Evolutionary conservation across 202 grass and related monocot species (phyloP), one percentile per base, ranked within the genome.

Genomic region (Bolboschoenoplectus hybrid): DNA sequence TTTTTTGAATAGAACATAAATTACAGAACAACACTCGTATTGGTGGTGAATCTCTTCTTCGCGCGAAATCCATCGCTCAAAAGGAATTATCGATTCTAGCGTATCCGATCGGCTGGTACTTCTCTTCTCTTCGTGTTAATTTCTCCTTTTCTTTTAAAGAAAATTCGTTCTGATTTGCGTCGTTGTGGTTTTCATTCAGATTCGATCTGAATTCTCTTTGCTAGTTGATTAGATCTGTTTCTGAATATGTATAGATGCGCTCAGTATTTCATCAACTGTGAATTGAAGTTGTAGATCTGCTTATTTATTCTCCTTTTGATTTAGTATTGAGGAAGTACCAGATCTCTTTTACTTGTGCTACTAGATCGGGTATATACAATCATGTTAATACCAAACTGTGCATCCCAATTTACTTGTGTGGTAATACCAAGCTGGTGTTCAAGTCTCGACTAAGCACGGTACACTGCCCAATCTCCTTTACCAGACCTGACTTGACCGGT

Each of bases 21-120:
- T 26, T 26, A 26, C 6, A 61, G 6, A 7, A 61, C 16, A 0
- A 61, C 26, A 68, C 50, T 57, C 35, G 4, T 40, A 36, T 60
- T 38, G 14, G 12, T 41, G 36, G 7, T n/a, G 16, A 43, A 43
- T 9, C 14, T n/a, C 53, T 57, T 16, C 19, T 47, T 76, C 10
- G 47, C 72, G 9, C 19, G 26, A 49, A 82, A 82, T 49, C 43
- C 17, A 68, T 82, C 79, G 16, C 53, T 62, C 35, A 39, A 36
- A 41, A 67, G 51, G 26, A 81, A 38, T 83, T 83, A 12, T 68
- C 45, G 38, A n/a, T 65, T 69, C 20, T 49, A 12, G 44, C 6
- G 72, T 16, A 44, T 56, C 81, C 50, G 36, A 84, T 70, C 13
- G 13, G 47, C 82, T 71, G 82, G 82, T 84, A 84, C 9, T 49